These are phyloP conservation scores for Calonectria hawksworthii DNA, from an alignment of 2,329 filamentous ascomycete species.

Conservation along the genomic window DNA sequence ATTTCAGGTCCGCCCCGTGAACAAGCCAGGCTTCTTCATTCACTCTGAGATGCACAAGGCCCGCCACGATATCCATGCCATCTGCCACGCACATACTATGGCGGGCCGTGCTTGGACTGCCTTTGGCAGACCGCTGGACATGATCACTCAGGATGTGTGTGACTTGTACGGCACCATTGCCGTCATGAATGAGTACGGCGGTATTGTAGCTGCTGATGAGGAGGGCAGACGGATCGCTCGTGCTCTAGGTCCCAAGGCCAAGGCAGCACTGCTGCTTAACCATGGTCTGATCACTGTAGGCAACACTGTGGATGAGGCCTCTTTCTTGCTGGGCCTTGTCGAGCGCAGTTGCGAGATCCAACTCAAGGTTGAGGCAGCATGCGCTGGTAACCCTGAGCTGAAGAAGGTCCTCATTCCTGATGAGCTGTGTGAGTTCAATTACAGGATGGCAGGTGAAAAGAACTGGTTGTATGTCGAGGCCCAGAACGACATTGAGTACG, in stretches of 20 bases:
- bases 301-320: conserved; percentile 80
- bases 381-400: conserved; percentile 57
- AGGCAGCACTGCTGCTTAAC: conserved; percentile 76
- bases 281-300: conserved; percentile 82
- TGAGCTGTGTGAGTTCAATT: conserved; percentile 56
- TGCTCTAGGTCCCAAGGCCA: conserved; percentile 70
- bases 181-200: conserved; percentile 72
- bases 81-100: conserved; percentile 77
- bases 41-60: conserved; percentile 78
- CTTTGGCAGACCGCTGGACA: conserved; percentile 76
- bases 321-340: conserved; percentile 58
- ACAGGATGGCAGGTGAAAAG: conserved; percentile 61
- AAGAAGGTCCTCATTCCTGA: conserved; percentile 58
- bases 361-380: conserved; percentile 70
- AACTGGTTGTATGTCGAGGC: conserved; percentile 61
- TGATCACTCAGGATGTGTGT: conserved; percentile 78
- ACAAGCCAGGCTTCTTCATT: conserved; percentile 79
- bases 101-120: conserved; percentile 77
- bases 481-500: conserved; percentile 61
- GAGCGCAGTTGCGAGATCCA: conserved; percentile 25
- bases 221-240: conserved; percentile 76
- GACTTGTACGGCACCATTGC: conserved; percentile 72
- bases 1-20: conserved; percentile 62
- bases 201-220: conserved; percentile 69
- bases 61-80: conserved; percentile 74